Base-by-base conservation (phyloP, 192 early-diverging fungal species). In the Coemansia sp. region DNA sequence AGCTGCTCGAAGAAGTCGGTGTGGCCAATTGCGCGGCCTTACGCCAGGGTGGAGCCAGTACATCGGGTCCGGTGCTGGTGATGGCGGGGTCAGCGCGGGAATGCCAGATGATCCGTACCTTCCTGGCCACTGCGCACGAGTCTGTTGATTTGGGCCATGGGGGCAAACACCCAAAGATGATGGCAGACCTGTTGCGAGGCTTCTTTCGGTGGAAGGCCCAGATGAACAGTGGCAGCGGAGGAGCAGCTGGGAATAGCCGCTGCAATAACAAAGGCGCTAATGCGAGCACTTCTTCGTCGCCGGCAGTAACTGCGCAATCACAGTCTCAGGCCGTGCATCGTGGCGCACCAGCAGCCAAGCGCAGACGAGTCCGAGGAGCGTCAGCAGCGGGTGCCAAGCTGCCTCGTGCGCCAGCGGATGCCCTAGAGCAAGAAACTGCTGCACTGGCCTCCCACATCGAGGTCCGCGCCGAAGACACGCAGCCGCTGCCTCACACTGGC, bases 171-270 rank as follows among this genome's bases (percentile, higher is more conserved):
- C 75, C 80, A 58, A 72, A 68, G 29, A 69, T 77, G 68, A 77
- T 82, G 80, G 69, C 68, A 5, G 72, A 86, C 5, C 69, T 89
- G 51, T 70, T 94, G 15, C 75, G 80, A 9, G 86, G 86, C 37
- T 95, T 94, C 62, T 93, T 96, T 59, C 66, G 72, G 23, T 93
- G 94, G 91, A 94, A 95, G 73, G 70, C 78, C 2, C 82, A 72
- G 23, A 87, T 88, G 42, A 61, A 61, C 31, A 87, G 76, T 51
- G 32, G 37, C 31, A 87, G 76, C 53, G 32, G 37, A 31, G 48
- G 57, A 63, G 8, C 64, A 23, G 42, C 41, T 44, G 59, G 36
- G 17, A 46, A 19, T 6, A 12, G 50, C 12, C 50, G 27, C 46
- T 51, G 37, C 72, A 17, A 7, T 14, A 36, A 19, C 62, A 53